Evolutionary conservation across 129 eudicot species (phyloP), one percentile per base, ranked within the genome.

Genomic region (Flaveria brownii): DNA sequence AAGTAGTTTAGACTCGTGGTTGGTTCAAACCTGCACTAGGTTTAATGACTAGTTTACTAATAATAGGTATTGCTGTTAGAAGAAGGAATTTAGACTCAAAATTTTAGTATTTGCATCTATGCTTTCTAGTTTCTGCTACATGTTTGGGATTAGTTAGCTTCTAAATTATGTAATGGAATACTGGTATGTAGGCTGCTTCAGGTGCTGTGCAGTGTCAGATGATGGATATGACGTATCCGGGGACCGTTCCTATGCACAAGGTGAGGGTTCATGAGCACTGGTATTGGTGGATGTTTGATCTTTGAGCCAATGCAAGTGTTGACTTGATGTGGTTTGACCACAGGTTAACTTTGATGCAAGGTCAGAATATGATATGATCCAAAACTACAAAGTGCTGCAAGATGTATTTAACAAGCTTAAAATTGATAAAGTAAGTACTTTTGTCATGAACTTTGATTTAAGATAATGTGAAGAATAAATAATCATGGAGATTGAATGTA

Each of bases 201-300:
- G 99, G 99, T 77, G 99, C 99, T 36, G 99, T 91, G 60, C 99
- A 94, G 76, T 94, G 99, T 66, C 99, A 94, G 84, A 82, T 94
- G 92, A 84, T 94, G 90, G 96, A 94, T 70, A 86, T 86, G 91
- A 85, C 92, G 42, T 79, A 85, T 75, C 99, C 97, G 13, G 97
- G 97, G 62, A 78, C 75, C 8, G 99, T 94, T 81, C 99, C 99
- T 0, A 94, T 94, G 93, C 99, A 94, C 86, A 94, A 91, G 90
- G 98, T 90, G 46, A 68, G 4, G 8, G 42, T 33, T 47, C 33
- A 67, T 61, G 13, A 26, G 30, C 30, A 26, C 30, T 2, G 30
- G 2, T 26, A 26, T 26, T 26, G 30, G 30, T 59, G 4, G 50
- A 77, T 77, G 13, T 77, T 67, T 41, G 20, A 30, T 63, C 13